Percentiles rank a stretch among this genome's conserved stretches.
Conservation (phyloP, 345 rosid species). For the sweet orange (Citrus sinensis) region DNA sequence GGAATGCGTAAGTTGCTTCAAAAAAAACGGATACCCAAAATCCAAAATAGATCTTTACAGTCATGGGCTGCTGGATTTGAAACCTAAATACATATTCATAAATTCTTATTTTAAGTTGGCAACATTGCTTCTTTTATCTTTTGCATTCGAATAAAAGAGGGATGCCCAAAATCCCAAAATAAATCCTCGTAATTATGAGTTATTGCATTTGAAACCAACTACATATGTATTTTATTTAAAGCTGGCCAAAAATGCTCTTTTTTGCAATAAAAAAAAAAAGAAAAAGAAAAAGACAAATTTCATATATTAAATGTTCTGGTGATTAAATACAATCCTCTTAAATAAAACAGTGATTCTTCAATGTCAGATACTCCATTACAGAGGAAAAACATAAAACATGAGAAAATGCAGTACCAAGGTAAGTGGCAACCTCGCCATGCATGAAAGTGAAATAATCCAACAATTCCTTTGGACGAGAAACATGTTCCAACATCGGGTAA, state of each 20-base stretch:
- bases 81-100: background rate
- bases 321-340: too few relatives aligned
- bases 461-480: too few relatives aligned
- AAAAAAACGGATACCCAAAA: background rate
- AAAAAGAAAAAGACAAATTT: too few relatives aligned
- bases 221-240: too few relatives aligned
- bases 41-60: background rate
- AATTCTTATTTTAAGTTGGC: background rate
- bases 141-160: too few relatives aligned
- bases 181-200: background rate
- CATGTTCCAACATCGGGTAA: too few relatives aligned
- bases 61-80: background rate
- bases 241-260: too few relatives aligned
- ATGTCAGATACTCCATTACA: background rate
- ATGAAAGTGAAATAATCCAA: too few relatives aligned
- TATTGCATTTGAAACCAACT: background rate
- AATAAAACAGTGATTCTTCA: background rate
- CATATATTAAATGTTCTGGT: too few relatives aligned
- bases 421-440: slow-evolving; percentile 26
- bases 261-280: too few relatives aligned
- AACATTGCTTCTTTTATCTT: too few relatives aligned
- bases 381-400: background rate
- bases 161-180: background rate
- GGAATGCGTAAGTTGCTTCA: background rate
- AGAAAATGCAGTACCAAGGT: slow-evolving; percentile 32